Base-by-base conservation (phyloP, 352 stramenopile species). In the Phytopythium sindhum region DNA sequence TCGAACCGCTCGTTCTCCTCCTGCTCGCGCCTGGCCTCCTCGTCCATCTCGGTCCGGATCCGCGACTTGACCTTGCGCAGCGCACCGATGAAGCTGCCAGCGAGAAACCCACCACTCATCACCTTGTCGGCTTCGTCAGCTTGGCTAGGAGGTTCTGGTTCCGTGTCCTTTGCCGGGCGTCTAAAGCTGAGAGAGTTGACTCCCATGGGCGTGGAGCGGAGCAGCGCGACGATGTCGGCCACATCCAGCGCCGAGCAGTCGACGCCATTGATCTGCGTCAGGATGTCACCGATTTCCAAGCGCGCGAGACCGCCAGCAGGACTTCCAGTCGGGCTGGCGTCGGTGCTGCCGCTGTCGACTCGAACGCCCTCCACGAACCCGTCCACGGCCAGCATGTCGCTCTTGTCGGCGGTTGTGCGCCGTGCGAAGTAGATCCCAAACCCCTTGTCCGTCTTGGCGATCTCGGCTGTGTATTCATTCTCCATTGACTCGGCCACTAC, bases 31-130 rank as follows among this genome's bases (percentile, higher is more conserved):
- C 63, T 52, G 12, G 74, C 54, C 19, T 75, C 61, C 8, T 83
- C 71, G 41, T 81, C 70, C 31, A 85, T 85, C 55, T 86, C 79
- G 53, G 80, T 70, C 56, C 65, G 73, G 65, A 88, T 74, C 64
- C 83, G 84, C 24, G 76, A 79, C 47, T 78, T 87, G 45, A 90
- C 80, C 37, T 85, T 89, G 19, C 59, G 60, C 19, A 89, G 45
- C 23, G 79, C 81, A 9, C 77, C 79, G 33, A 89, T 73, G 19
- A 90, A 62, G 21, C 73, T 73, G 19, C 53, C 69, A 11, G 73
- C 77, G 47, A 84, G 69, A 19, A 57, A 70, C 26, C 64, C 52
- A 21, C 62, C 41, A 11, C 12, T 52, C n/a, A 33, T 33, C 24
- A 52, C 35, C 5, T 53, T 42, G 12, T 54, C 31, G 23, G 21